Evolutionary conservation across 495 filamentous ascomycete genomes (phyloP).

Genomic region (Xylaria acuta): DNA sequence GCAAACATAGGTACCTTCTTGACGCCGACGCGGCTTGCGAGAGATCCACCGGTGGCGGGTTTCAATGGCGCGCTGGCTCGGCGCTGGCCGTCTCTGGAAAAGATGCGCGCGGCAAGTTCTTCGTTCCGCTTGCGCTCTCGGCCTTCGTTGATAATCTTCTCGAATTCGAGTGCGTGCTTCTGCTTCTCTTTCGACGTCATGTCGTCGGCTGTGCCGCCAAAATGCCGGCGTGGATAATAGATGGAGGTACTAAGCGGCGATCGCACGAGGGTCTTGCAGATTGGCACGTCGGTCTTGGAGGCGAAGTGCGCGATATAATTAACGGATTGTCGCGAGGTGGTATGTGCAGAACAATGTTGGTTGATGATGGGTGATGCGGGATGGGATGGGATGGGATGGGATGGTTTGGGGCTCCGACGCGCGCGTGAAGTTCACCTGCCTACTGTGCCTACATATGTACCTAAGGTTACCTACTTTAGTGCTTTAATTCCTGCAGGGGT

Average conservation of each 20-base stretch:
- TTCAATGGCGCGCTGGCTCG: slow-evolving; percentile 64
- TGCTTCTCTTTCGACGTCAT: slow-evolving; percentile 53
- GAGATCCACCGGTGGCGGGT: slow-evolving; percentile 46
- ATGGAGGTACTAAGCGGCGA: slow-evolving; percentile 16
- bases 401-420: slow-evolving; percentile 2
- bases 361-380: slow-evolving; percentile 12
- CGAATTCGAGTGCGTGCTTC: slow-evolving; percentile 60
- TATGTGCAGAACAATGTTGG: background rate
- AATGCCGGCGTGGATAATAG: background rate
- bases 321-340: background rate
- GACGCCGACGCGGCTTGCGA: slow-evolving; percentile 79
- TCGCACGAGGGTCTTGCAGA: background rate
- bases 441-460: too few species aligned
- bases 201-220: slow-evolving; percentile 24
- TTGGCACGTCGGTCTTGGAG: background rate
- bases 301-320: background rate
- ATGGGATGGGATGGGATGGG: too few species aligned
- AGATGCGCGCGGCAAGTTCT: slow-evolving; percentile 72
- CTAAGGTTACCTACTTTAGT: too few species aligned
- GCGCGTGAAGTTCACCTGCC: slow-evolving; percentile 10
- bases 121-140: slow-evolving; percentile 74
- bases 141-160: slow-evolving; percentile 70
- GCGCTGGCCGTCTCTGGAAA: slow-evolving; percentile 62
- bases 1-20: slow-evolving; percentile 67
- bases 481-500: slow-evolving; percentile 12